Percentiles rank a stretch among this genome's conserved stretches.
Evolutionary conservation across 164 flowering plant species (phyloP).

Genomic region (Hamamelis virginiana): DNA sequence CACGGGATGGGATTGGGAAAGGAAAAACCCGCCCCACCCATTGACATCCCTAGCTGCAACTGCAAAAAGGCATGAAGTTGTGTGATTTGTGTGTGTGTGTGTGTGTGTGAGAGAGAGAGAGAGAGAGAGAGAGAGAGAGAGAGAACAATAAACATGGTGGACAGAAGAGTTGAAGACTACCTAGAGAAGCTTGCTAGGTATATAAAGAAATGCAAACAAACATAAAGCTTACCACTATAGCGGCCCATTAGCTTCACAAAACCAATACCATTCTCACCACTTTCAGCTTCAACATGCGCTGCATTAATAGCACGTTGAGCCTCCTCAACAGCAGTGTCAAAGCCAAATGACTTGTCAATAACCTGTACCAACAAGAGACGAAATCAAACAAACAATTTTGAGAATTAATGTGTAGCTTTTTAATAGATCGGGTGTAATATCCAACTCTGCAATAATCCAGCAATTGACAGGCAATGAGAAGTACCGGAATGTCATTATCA

Average conservation of each 20-base stretch:
- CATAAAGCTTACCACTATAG: constrained; percentile 63
- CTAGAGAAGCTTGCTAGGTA: neutral
- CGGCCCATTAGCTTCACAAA: constrained; percentile 97
- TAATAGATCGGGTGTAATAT: neutral
- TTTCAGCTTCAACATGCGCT: constrained; percentile 92
- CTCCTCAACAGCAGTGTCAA: constrained; percentile 97
- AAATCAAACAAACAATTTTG: neutral
- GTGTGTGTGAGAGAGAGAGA: no score
- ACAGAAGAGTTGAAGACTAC: no score
- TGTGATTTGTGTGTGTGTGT: no score
- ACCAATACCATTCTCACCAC: constrained; percentile 86
- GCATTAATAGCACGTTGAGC: constrained; percentile 98
- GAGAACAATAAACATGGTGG: no score
- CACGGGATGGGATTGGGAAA: no score
- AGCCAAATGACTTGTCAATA: constrained; percentile 93
- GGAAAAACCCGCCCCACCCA: no score
- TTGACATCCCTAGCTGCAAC: no score
- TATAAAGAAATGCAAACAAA: neutral
- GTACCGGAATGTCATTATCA: constrained; percentile 95
- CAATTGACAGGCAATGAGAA: neutral
- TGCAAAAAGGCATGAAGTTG: no score
- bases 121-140: no score
- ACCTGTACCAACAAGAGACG: constrained; percentile 43
- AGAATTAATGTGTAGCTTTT: neutral
- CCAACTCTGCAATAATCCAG: neutral